Evolutionary conservation across 2,329 filamentous ascomycete species (phyloP).

Genomic region (Curvularia verruculosa): DNA sequence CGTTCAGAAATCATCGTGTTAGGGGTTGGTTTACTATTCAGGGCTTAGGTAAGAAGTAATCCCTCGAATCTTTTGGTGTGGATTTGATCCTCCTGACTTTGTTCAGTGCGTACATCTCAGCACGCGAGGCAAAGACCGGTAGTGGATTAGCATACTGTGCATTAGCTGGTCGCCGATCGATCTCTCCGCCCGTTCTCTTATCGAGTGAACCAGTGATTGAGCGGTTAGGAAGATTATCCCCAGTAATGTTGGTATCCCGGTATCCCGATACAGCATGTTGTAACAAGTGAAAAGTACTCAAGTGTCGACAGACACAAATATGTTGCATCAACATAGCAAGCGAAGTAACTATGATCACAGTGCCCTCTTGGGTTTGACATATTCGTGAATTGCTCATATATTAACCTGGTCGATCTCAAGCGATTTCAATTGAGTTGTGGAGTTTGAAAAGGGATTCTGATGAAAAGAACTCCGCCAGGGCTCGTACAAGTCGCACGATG

Average conservation of each 20-base stretch:
- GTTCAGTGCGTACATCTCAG: neutral
- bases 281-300: neutral
- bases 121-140: slow-evolving; percentile 7
- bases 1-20: neutral
- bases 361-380: no score
- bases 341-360: neutral
- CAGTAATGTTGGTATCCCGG: neutral
- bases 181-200: slow-evolving; percentile 2
- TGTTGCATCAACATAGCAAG: neutral
- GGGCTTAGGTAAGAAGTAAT: neutral
- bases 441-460: neutral
- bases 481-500: neutral
- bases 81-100: neutral
- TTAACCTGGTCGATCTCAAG: neutral
- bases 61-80: neutral
- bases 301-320: neutral
- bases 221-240: neutral
- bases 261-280: neutral
- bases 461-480: neutral
- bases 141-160: slow-evolving; percentile 4
- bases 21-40: neutral
- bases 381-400: no score
- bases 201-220: neutral
- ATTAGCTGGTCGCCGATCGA: slow-evolving; percentile 3
- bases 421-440: neutral